Evolutionary conservation across 257 asterid species (phyloP), one percentile per base, ranked within the genome.

Genomic region (Fraxinus excelsior): DNA sequence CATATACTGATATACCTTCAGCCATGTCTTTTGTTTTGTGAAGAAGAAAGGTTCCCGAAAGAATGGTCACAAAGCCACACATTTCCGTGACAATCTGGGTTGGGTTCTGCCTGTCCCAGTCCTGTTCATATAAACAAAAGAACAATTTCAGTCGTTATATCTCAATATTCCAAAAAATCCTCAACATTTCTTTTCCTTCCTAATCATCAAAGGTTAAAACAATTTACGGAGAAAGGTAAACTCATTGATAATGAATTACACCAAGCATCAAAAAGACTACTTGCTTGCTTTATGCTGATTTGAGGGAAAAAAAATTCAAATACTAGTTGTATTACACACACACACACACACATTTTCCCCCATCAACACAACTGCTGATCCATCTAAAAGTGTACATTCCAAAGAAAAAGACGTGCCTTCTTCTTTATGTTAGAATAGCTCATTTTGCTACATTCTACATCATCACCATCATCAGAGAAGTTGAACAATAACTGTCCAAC

Each of bases 31-130:
- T 81, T 18, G 85, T 84, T 74, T 73, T 84, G 79, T 84, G 85
- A 71, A 84, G 87, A 71, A 84, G 85, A 73, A 84, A 81, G 49
- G 85, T 84, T 72, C 86, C 88, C 4, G 81, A 82, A 60, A 85
- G 88, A 70, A 85, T 85, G 23, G 88, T 85, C 77, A 82, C 84
- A 25, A 85, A 85, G 49, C 86, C 88, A 46, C 88, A 82, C 67
- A 85, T 67, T 74, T 82, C 86, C n/a, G 84, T 85, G 67, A 79
- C 83, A 26, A 82, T 85, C 37, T 85, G 88, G 21, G 84, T 85
- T n/a, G 77, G 80, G 38, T 82, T 79, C 70, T 85, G 88, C 82
- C 86, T 75, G 35, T 82, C 86, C 86, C 88, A 85, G 70, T 85
- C 88, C 86, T 85, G 80, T 56, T 69, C 78, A 69, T 19, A 67